A percentile compares a stretch with the other conserved stretches of the same genome.
Conservation (phyloP, 75 land plant genomes). For the Pinus albicaulis region DNA sequence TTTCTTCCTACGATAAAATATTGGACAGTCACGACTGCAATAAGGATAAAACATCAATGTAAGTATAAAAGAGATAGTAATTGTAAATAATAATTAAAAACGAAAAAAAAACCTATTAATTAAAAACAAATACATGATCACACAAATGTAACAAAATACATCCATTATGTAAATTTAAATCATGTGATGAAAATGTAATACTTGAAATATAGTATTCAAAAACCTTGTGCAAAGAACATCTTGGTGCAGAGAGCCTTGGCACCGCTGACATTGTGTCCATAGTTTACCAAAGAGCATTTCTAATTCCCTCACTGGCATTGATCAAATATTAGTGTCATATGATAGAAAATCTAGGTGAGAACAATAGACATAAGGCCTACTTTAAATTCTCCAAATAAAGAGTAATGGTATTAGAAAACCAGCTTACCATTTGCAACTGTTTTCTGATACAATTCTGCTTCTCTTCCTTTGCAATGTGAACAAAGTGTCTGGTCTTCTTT, state of each 20-base stretch:
- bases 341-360: not conserved
- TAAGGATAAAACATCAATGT: not conserved
- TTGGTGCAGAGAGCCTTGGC: constrained; percentile 99
- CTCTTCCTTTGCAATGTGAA: constrained; percentile 92
- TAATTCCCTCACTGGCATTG: constrained; percentile 69
- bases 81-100: not conserved
- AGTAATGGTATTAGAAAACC: not conserved
- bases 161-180: not conserved
- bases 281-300: constrained; percentile 90
- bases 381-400: not conserved
- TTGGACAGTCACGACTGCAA: constrained; percentile 95
- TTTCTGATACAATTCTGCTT: constrained; percentile 92
- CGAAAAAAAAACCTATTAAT: not conserved
- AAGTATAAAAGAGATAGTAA: not conserved
- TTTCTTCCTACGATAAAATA: constrained; percentile 96
- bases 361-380: not conserved
- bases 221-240: constrained; percentile 99
- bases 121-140: not conserved
- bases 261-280: constrained; percentile 99
- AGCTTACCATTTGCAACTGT: constrained; percentile 80
- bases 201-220: not conserved
- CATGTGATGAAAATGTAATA: not conserved
- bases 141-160: not conserved
- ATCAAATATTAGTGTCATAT: not conserved
- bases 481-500: constrained; percentile 73